Evolutionary conservation across 331 rosid genomes (phyloP).

Genomic region (Quercus tomentella): DNA sequence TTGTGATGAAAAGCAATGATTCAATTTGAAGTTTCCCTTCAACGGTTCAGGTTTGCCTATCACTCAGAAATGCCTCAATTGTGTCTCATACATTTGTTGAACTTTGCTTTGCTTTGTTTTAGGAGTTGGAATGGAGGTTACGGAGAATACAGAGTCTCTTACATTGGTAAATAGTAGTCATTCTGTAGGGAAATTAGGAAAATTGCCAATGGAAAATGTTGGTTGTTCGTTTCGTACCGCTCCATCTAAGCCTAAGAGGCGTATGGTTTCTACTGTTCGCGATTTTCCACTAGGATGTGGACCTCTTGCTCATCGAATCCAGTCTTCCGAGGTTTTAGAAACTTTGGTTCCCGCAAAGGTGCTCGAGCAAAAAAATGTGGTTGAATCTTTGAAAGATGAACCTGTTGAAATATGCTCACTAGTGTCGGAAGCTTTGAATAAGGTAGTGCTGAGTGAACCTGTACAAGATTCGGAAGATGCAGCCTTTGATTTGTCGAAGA

Average conservation of each 20-base stretch:
- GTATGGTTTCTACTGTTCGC: slow-evolving; percentile 54
- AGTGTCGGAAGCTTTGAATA: slow-evolving; percentile 9
- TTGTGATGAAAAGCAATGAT: no score
- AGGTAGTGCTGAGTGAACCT: slow-evolving; percentile 12
- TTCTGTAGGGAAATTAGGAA: slow-evolving; percentile 31
- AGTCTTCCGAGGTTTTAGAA: background rate
- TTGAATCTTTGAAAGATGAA: background rate
- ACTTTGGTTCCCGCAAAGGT: slow-evolving; percentile 1
- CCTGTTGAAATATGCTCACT: background rate
- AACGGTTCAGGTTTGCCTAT: no score
- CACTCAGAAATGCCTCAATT: no score
- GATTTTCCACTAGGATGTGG: slow-evolving; percentile 82
- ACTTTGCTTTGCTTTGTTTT: background rate
- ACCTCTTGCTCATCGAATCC: slow-evolving; percentile 23
- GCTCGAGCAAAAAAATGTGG: slow-evolving; percentile 4
- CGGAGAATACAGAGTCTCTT: slow-evolving; percentile 17
- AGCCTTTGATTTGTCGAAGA: slow-evolving; percentile 19
- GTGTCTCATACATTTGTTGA: background rate
- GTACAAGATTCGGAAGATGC: slow-evolving; percentile 22
- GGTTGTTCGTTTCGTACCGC: slow-evolving; percentile 10
- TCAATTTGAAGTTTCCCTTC: no score
- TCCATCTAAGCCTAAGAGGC: slow-evolving; percentile 36
- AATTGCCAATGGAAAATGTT: slow-evolving; percentile 34
- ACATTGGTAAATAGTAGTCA: slow-evolving; percentile 26
- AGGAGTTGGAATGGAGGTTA: slow-evolving; percentile 28